Percentiles rank a stretch among this genome's conserved stretches.
Conservation (phyloP, 2,329 filamentous ascomycete species). For the Aureobasidium pullulans region DNA sequence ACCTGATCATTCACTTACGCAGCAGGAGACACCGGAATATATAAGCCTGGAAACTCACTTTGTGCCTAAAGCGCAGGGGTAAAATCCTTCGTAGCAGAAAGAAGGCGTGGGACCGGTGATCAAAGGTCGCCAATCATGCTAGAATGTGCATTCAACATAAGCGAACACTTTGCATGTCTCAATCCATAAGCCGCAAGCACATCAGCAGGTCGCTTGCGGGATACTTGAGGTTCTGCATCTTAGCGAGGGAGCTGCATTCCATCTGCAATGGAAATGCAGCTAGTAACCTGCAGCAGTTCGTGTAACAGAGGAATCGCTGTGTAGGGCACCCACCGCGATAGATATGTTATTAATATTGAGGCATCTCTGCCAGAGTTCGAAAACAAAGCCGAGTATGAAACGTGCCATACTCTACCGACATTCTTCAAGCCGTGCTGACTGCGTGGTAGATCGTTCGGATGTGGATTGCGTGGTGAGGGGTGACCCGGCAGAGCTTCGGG, state of each 20-base stretch:
- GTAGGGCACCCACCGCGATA: too few species aligned
- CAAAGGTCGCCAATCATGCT: background rate
- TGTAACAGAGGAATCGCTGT: background rate
- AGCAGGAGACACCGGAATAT: background rate
- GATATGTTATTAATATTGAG: background rate
- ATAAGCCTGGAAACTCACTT: background rate
- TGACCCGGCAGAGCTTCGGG: background rate
- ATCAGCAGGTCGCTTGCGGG: background rate
- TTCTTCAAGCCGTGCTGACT: background rate
- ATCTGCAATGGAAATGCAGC: background rate
- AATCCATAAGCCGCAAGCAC: background rate
- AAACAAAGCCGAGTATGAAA: background rate
- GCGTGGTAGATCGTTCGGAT: background rate
- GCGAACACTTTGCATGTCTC: background rate
- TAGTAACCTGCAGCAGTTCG: background rate
- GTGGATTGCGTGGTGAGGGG: background rate
- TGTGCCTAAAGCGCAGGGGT: background rate
- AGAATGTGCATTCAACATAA: background rate
- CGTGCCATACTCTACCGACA: background rate
- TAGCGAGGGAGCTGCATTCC: slow-evolving; percentile 2
- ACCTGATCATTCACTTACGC: background rate
- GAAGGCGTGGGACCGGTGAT: background rate
- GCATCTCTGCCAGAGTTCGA: background rate
- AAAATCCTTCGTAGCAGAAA: background rate
- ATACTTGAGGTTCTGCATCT: background rate